Percentiles rank a stretch among this genome's conserved stretches.
Conservation (phyloP, 2,329 filamentous ascomycete genomes). For the Arthrinium puccinioides region DNA sequence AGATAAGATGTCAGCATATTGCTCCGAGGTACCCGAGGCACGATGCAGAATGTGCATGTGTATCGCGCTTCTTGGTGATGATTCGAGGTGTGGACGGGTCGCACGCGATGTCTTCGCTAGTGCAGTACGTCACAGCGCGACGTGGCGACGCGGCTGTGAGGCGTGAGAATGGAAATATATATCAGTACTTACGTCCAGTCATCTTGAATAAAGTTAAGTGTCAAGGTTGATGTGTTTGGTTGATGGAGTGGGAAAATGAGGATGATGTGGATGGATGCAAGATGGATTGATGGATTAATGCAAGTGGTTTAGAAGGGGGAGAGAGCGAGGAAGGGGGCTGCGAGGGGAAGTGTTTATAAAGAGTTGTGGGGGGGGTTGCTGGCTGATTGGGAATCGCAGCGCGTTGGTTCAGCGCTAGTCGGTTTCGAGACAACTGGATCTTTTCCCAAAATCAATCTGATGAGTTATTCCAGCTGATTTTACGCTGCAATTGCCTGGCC, state of each 20-base stretch:
- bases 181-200: constrained; percentile 65
- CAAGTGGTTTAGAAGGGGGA: constrained; percentile 12
- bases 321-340: constrained; percentile 10
- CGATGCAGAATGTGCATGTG: no score
- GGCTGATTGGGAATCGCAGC: constrained; percentile 10
- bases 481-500: no score
- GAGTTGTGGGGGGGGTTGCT: constrained; percentile 1
- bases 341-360: constrained; percentile 7
- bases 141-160: constrained; percentile 7
- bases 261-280: constrained; percentile 1
- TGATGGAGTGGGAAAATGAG: constrained; percentile 17
- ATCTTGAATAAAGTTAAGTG: constrained; percentile 42
- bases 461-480: no score
- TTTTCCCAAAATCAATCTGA: no score
- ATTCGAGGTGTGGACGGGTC: no score
- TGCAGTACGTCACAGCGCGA: constrained; percentile 1
- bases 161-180: no score
- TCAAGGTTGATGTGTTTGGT: constrained; percentile 15
- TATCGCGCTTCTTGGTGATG: no score
- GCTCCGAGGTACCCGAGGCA: no score
- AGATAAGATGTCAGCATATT: constrained; percentile 38
- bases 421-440: no score
- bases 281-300: constrained; percentile 1
- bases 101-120: no score
- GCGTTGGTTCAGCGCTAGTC: constrained; percentile 1